Percentiles rank a stretch among this genome's conserved stretches.
phyloP scores from a whole-genome alignment of 2,329 filamentous ascomycete genomes.

The Pseudogymnoascus sp. region DNA sequence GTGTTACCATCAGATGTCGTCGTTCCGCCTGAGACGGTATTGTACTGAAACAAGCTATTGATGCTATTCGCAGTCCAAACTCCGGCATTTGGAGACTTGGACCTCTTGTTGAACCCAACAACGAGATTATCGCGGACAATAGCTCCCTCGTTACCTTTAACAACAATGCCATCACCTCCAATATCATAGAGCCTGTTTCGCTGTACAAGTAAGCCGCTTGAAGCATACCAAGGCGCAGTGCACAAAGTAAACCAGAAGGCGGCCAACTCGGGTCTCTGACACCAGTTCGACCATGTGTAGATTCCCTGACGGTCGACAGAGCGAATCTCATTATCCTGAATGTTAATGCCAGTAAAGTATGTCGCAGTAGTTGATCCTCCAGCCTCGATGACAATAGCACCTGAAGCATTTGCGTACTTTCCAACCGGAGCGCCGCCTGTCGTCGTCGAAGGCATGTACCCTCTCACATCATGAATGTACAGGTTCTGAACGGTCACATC shows the following conservation, averaged over 20 bases:
- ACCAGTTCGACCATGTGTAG: background rate
- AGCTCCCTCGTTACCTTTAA: background rate
- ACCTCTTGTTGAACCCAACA: background rate
- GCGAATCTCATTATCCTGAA: background rate
- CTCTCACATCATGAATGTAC: background rate
- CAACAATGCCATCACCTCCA: background rate
- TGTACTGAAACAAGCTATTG: background rate
- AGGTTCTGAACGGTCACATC: background rate
- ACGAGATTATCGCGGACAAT: background rate
- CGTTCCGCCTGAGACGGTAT: background rate
- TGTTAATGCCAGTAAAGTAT: background rate
- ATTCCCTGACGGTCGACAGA: background rate
- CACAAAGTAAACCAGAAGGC: background rate
- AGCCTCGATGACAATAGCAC: background rate
- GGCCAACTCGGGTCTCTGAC: background rate
- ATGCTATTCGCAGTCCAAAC: background rate
- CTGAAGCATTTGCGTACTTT: background rate
- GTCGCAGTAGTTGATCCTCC: background rate
- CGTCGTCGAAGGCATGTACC: background rate
- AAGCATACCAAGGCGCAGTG: background rate
- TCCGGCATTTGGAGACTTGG: background rate
- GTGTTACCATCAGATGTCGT: background rate
- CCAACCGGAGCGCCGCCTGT: background rate
- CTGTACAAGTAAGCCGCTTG: background rate
- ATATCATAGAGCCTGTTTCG: background rate